phyloP scores from a whole-genome alignment of 2,329 filamentous ascomycete species.

The Cadophora malorum region DNA sequence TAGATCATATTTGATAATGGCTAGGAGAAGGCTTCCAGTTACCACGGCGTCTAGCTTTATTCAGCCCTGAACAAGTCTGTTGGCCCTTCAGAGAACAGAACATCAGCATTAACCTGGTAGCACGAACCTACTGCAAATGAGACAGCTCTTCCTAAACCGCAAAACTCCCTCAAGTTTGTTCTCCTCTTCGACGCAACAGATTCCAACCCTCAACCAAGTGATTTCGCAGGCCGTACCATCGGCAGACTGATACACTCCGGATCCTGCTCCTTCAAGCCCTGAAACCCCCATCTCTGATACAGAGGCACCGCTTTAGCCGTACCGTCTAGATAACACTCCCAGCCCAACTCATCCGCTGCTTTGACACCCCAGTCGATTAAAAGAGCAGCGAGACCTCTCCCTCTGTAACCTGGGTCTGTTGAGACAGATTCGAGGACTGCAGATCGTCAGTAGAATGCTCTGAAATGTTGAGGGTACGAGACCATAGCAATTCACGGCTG shows the following conservation, averaged over 20 bases:
- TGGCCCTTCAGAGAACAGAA: too few species aligned
- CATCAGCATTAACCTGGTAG: too few species aligned
- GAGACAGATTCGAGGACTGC: conserved; percentile 9
- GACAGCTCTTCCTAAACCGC: too few species aligned
- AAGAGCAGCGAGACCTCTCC: conserved; percentile 6
- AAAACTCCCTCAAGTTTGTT: neutral
- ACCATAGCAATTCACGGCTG: neutral
- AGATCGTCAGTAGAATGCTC: neutral
- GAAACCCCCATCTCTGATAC: conserved; percentile 7
- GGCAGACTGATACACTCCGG: neutral
- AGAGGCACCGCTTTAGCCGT: neutral
- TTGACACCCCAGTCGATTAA: neutral
- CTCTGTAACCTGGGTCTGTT: neutral
- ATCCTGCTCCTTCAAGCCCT: conserved; percentile 1
- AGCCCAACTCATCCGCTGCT: conserved; percentile 11
- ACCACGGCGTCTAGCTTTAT: too few species aligned
- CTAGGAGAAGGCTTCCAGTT: too few species aligned
- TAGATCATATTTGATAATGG: too few species aligned
- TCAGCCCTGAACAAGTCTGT: too few species aligned
- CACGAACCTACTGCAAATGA: too few species aligned
- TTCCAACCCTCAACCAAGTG: neutral
- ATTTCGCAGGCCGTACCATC: conserved; percentile 1
- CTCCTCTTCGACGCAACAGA: neutral
- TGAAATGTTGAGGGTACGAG: neutral
- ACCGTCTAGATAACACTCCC: conserved; percentile 11